phyloP scores from a whole-genome alignment of 345 rosid species.

The Populus euphratica region DNA sequence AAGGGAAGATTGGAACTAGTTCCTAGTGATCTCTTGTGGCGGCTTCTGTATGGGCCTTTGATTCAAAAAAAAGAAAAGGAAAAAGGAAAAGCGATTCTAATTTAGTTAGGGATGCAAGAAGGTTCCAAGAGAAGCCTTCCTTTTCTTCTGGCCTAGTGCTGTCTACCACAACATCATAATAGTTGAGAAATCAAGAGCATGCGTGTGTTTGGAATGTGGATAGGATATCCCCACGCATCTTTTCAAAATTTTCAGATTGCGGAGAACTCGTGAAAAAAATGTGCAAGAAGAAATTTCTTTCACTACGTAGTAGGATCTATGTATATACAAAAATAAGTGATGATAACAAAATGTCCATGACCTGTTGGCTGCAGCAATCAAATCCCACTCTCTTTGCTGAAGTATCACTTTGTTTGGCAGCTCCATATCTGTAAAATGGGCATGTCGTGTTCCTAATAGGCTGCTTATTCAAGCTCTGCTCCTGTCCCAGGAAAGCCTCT shows the following conservation, averaged over 20 bases:
- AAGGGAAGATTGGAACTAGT: not conserved
- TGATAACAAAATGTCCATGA: not conserved
- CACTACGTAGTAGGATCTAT: not conserved
- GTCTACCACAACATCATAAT: not conserved
- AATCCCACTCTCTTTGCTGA: not conserved
- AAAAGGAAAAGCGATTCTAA: too few relatives aligned
- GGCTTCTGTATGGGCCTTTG: not conserved
- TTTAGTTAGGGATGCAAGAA: not conserved
- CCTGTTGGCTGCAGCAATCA: not conserved
- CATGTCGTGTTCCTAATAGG: not conserved
- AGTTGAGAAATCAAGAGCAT: not conserved
- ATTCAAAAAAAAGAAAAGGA: not conserved
- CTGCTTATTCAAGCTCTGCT: not conserved
- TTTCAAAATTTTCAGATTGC: not conserved
- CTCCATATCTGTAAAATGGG: not conserved
- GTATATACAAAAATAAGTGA: constrained; percentile 10
- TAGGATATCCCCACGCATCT: not conserved
- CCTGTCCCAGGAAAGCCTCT: not conserved
- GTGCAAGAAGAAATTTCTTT: not conserved
- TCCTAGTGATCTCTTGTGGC: not conserved
- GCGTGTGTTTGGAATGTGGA: not conserved
- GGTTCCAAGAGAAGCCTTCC: not conserved
- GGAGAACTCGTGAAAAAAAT: not conserved
- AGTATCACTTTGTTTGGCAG: not conserved
- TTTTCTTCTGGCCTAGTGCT: not conserved